Evolutionary conservation across 192 early-diverging fungal species (phyloP).

Genomic region (Backusella westeae): DNA sequence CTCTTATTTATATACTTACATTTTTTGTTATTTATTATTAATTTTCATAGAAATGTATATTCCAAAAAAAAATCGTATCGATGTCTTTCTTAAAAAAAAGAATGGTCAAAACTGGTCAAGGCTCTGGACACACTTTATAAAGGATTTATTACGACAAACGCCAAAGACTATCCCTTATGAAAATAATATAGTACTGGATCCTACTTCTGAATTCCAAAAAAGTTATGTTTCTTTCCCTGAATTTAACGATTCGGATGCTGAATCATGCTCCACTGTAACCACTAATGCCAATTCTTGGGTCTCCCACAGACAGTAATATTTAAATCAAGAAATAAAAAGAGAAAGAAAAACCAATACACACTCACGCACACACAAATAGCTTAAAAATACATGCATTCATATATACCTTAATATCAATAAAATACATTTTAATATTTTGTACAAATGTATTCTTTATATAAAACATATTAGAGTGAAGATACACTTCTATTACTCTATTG

Average conservation of each 20-base stretch:
- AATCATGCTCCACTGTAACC: neutral
- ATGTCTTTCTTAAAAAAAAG: conserved; percentile 3
- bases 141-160: neutral
- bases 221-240: conserved; percentile 21
- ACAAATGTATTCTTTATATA: neutral
- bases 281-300: conserved; percentile 8
- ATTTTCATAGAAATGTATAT: neutral
- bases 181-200: conserved; percentile 4
- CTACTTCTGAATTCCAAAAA: conserved; percentile 15
- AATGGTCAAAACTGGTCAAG: neutral
- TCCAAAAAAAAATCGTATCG: neutral
- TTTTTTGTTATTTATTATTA: neutral
- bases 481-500: neutral
- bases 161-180: neutral
- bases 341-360: neutral
- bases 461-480: neutral
- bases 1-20: neutral
- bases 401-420: neutral
- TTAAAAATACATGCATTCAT: neutral
- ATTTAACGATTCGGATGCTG: conserved; percentile 6
- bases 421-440: neutral
- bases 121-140: conserved; percentile 1
- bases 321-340: neutral
- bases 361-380: neutral
- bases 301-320: neutral